These are phyloP conservation scores for Aspergillus brasiliensis DNA, from an alignment of 2,329 filamentous ascomycete genomes.

Conservation along the genomic window DNA sequence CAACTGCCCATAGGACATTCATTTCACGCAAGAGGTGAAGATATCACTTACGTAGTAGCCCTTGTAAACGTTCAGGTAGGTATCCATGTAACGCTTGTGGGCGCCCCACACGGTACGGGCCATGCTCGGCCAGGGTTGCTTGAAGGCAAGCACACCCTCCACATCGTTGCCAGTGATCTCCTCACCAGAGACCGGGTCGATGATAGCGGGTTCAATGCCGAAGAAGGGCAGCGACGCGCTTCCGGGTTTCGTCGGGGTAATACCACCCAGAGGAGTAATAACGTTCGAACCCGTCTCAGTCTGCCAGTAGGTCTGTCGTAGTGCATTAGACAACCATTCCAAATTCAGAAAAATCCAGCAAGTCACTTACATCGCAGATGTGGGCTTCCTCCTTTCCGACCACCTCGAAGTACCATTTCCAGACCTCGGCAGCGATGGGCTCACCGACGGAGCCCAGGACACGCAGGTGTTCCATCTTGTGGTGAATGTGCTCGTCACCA, in stretches of 20 bases:
- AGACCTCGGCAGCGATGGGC: constrained; percentile 95
- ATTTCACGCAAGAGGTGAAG: neutral
- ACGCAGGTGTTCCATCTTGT: constrained; percentile 83
- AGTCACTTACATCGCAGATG: constrained; percentile 81
- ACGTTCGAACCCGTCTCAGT: constrained; percentile 97
- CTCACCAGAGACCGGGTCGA: constrained; percentile 91
- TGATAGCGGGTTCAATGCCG: constrained; percentile 94
- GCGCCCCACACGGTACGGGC: constrained; percentile 96
- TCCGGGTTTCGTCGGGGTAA: constrained; percentile 95
- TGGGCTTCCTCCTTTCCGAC: constrained; percentile 94
- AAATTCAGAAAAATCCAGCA: neutral
- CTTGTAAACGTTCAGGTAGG: constrained; percentile 95
- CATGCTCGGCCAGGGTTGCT: constrained; percentile 98
- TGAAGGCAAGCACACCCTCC: constrained; percentile 94
- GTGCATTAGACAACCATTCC: neutral
- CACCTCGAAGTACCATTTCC: constrained; percentile 99
- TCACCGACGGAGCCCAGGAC: constrained; percentile 94
- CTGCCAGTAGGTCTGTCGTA: constrained; percentile 92
- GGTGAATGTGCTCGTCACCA: constrained; percentile 87
- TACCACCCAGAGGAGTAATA: constrained; percentile 87
- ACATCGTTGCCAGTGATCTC: constrained; percentile 96
- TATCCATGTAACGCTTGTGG: constrained; percentile 98
- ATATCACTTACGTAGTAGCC: constrained; percentile 84
- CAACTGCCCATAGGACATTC: too few species aligned
- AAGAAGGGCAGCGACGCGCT: constrained; percentile 97